Evolutionary conservation across 495 filamentous ascomycete species (phyloP).

Genomic region (Talaromyces trachyspermus): DNA sequence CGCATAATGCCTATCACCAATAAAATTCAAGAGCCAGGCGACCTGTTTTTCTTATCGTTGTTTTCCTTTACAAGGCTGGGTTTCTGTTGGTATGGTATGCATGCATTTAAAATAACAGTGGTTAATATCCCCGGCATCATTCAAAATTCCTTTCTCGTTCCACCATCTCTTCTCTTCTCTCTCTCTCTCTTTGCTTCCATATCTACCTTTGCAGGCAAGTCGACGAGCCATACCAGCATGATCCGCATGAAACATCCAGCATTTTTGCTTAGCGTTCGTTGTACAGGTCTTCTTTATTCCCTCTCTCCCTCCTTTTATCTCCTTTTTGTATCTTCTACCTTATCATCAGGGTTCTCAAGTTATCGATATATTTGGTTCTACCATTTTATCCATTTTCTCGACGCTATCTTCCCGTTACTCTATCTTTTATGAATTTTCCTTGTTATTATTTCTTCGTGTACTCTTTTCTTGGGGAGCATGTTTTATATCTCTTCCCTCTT

Average conservation of each 20-base stretch:
- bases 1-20: conserved; percentile 14
- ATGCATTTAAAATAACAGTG: conserved; percentile 1
- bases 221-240: neutral
- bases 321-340: neutral
- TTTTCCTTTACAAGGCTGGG: too few relatives aligned
- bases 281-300: too few relatives aligned
- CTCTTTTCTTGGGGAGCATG: conserved; percentile 1
- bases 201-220: neutral
- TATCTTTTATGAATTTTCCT: neutral
- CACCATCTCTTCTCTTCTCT: neutral
- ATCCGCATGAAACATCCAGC: neutral
- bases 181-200: neutral
- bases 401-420: neutral
- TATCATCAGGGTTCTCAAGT: too few relatives aligned
- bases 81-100: neutral
- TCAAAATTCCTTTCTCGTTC: neutral
- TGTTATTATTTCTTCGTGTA: neutral
- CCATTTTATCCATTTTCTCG: neutral
- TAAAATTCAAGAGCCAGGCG: neutral
- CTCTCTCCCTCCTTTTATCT: neutral
- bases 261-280: conserved; percentile 1
- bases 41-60: too few relatives aligned
- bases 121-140: conserved; percentile 1
- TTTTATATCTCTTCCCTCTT: neutral
- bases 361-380: too few relatives aligned